Base-by-base conservation (phyloP, 2,329 filamentous ascomycete species). In the Colletotrichum sp. region DNA sequence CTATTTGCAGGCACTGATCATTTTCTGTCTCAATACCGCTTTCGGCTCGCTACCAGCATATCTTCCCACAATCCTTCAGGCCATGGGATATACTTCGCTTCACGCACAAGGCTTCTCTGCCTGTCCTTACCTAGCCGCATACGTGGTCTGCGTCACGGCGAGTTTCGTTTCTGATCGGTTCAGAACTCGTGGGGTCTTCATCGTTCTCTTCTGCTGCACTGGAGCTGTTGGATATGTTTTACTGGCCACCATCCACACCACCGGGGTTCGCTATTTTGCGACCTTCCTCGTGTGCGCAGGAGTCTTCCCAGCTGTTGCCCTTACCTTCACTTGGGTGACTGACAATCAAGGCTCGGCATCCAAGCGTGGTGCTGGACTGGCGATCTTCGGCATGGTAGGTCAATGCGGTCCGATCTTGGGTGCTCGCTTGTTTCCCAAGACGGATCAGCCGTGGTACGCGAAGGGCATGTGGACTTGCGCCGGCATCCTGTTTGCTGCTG, bases 31-130 rank as follows among this genome's bases (percentile, higher is more conserved):
- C 78, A 87, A 87, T 76, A 84, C 81, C 3, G 78, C 78, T 6
- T 81, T 80, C 32, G 77, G 79, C 8, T 77, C 78, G 3, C 86
- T 94, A 6, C 91, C 92, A 0, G 91, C 93, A 3, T 94, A 93
- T 79, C 86, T 94, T 3, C 92, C 92, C 0, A 89, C 91, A 3
- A 92, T 94, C 77, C 84, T 94, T 16, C 83, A 87, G 65, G 87
- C 90, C 70, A 94, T 95, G 91, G 93, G 94, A 12, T 95, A 93
- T 83, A 90, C 89, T 0, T 85, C 88, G 16, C 89, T 95, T 76
- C 87, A 92, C 73, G 92, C 94, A 0, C 94, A 96, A 83, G 94
- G 93, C 1, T 88, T 96, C 15, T 93, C 93, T 1, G 93, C 93
- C 0, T 93, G 93, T 1, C 93, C 93, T 0, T 95, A 93, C 82